Evolutionary conservation across 2,329 filamentous ascomycete genomes (phyloP).

Genomic region (Verticillium nubilum): DNA sequence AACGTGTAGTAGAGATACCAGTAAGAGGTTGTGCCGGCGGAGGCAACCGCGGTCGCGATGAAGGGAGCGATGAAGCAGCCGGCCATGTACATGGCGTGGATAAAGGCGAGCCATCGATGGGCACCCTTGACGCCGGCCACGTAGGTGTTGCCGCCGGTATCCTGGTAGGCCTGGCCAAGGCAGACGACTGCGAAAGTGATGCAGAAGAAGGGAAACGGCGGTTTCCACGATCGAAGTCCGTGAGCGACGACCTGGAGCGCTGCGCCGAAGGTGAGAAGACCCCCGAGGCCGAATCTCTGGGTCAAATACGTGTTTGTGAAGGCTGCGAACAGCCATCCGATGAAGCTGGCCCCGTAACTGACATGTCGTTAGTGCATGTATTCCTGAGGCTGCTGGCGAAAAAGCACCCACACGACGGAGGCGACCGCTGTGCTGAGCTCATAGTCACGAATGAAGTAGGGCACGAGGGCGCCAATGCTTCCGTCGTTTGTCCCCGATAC

Average conservation of each 20-base stretch:
- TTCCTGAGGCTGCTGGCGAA: neutral
- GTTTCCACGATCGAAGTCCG: constrained; percentile 47
- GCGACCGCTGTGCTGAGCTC: constrained; percentile 45
- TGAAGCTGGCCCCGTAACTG: constrained; percentile 51
- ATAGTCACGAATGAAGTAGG: constrained; percentile 55
- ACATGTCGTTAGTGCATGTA: constrained; percentile 10
- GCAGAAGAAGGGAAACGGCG: constrained; percentile 52
- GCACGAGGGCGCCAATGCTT: constrained; percentile 56
- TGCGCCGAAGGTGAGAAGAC: constrained; percentile 52
- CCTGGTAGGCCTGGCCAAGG: constrained; percentile 57
- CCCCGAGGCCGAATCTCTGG: constrained; percentile 47
- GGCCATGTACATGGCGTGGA: constrained; percentile 57
- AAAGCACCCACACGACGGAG: constrained; percentile 35
- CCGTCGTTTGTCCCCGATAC: constrained; percentile 62
- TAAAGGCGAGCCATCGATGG: constrained; percentile 57
- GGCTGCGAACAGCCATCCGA: constrained; percentile 55
- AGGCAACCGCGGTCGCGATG: constrained; percentile 44
- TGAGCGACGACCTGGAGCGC: constrained; percentile 48
- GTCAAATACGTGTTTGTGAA: constrained; percentile 48
- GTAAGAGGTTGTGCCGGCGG: constrained; percentile 22
- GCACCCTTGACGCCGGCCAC: constrained; percentile 44
- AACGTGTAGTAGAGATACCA: constrained; percentile 56
- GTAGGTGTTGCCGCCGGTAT: constrained; percentile 59
- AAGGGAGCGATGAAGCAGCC: constrained; percentile 54
- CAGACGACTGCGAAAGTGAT: constrained; percentile 53